Conservation (phyloP, 2,329 filamentous ascomycete genomes). For the Aureobasidium namibiae region DNA sequence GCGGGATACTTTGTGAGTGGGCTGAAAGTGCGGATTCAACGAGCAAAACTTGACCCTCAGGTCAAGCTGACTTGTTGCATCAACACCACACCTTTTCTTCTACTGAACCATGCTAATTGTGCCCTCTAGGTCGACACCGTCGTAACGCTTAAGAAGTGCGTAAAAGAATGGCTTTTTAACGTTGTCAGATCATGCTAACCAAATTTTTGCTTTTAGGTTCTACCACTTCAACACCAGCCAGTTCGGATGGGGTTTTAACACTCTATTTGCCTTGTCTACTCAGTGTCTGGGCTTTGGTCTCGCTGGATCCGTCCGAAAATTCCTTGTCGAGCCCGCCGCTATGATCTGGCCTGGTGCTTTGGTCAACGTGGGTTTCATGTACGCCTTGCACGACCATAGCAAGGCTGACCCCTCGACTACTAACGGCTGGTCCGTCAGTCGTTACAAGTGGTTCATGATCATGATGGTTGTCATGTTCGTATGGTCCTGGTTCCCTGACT, state of each 20-base stretch:
- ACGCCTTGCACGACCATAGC: slow-evolving; percentile 63
- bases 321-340: slow-evolving; percentile 72
- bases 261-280: slow-evolving; percentile 78
- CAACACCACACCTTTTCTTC: too few species aligned
- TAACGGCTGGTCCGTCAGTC: slow-evolving; percentile 72
- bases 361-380: slow-evolving; percentile 71
- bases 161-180: too few species aligned
- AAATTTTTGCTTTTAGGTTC: too few species aligned
- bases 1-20: slow-evolving; percentile 20
- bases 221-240: slow-evolving; percentile 59
- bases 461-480: slow-evolving; percentile 62
- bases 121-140: too few species aligned
- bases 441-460: slow-evolving; percentile 75
- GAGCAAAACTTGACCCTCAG: too few species aligned
- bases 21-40: too few species aligned
- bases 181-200: too few species aligned
- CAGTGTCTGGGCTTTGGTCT: slow-evolving; percentile 83
- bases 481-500: slow-evolving; percentile 77
- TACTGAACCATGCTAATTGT: too few species aligned
- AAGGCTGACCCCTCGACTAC: slow-evolving; percentile 55
- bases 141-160: too few species aligned
- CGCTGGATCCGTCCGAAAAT: slow-evolving; percentile 70
- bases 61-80: too few species aligned
- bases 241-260: slow-evolving; percentile 66
- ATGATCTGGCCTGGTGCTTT: slow-evolving; percentile 93